Base-by-base conservation (phyloP, 192 early-diverging fungal species). In the Entomortierella chlamydospora region DNA sequence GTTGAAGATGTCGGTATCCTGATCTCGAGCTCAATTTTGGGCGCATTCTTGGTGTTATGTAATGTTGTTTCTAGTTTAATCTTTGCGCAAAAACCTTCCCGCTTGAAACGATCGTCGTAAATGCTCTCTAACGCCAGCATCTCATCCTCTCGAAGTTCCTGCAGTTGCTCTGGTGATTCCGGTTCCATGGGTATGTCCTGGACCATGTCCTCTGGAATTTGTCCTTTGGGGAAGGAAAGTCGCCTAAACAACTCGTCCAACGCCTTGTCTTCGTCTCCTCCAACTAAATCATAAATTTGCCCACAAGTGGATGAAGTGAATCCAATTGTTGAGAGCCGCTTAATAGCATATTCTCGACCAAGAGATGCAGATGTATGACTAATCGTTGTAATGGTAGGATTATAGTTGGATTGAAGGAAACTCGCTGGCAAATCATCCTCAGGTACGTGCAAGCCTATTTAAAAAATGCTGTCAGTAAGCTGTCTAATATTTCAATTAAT, bases 401-500 rank as follows among this genome's bases (percentile, higher is more conserved):
- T 86, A 57, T 88, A 85, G 42, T 82, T 84, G 22, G 86, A 72
- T 30, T 83, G 77, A 49, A 86, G 65, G 52, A 89, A 90, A 23
- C 74, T 72, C 12, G 72, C 54, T 30, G 87, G 91, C 20, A 89
- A 61, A 81, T 91, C 96, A 76, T 94, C 94, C 64, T 98, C 96
- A 13, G 96, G 95, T 20, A 98, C 91, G 81, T 98, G 92, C 20
- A 95, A 64, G 59, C 86, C 86, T 88, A 66, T 18, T 25, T 0
- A 31, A 51, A 13, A 31, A 45, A 42, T 4, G 3, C 4, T 41
- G 4, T 39, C 30, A 37, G 34, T 37, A 37, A 10, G 10, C 5
- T 10, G 4, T 10, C 34, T 37, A 10, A 4, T 7, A 37, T 37
- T 37, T 37, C 34, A 37, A 7, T 37, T 4, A 37, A 37, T 17